Percentiles rank a stretch among this genome's conserved stretches.
Conservation (phyloP, 2,329 filamentous ascomycete genomes). For the Chaetomium sp. region DNA sequence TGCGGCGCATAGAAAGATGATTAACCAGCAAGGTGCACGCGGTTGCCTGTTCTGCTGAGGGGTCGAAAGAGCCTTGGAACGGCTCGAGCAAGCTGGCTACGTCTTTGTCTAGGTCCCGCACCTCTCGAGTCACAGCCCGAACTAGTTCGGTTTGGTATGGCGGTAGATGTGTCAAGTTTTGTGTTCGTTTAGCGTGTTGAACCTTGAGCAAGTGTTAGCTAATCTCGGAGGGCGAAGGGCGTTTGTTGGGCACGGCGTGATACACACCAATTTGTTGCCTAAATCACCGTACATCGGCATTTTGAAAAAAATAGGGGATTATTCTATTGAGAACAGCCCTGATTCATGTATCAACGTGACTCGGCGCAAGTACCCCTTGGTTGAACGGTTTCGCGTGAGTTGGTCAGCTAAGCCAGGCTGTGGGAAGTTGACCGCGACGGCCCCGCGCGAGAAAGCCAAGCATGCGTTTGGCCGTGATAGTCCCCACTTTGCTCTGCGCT, state of each 20-base stretch:
- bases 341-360: not conserved
- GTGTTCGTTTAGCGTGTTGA: slow-evolving; percentile 91
- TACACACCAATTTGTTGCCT: slow-evolving; percentile 71
- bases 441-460: too few species aligned
- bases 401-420: too few species aligned
- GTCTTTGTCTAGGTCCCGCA: slow-evolving; percentile 87
- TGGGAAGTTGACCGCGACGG: too few species aligned
- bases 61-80: slow-evolving; percentile 80
- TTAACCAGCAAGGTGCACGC: slow-evolving; percentile 88
- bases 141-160: slow-evolving; percentile 91
- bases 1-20: slow-evolving; percentile 88
- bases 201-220: slow-evolving; percentile 49
- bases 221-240: not conserved
- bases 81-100: slow-evolving; percentile 71
- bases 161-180: slow-evolving; percentile 77
- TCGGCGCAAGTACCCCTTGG: not conserved
- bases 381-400: not conserved
- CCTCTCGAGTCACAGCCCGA: slow-evolving; percentile 79
- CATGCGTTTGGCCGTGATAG: too few species aligned
- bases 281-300: slow-evolving; percentile 76
- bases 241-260: not conserved
- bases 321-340: not conserved
- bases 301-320: not conserved
- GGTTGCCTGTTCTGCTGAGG: slow-evolving; percentile 70
- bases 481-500: too few species aligned